A percentile compares a stretch with the other conserved stretches of the same genome.
Evolutionary conservation across 164 flowering plant genomes (phyloP).

Genomic region (Vitis cinerea): DNA sequence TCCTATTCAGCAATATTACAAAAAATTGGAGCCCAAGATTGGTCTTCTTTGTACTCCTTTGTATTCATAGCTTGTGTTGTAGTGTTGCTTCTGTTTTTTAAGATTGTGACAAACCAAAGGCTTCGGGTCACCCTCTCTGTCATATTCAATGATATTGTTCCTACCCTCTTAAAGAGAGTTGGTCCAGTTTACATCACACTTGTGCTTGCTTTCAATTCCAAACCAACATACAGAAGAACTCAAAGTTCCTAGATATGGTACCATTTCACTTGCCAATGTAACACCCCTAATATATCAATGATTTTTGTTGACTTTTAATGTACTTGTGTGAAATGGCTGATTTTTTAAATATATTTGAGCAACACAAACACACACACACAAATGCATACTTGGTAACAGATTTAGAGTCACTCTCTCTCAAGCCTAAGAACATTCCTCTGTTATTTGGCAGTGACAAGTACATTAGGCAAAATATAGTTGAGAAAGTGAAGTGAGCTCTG

Average conservation of each 20-base stretch:
- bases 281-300: neutral
- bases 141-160: neutral
- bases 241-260: neutral
- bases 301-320: slow-evolving; percentile 11
- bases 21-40: slow-evolving; percentile 13
- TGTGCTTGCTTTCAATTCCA: neutral
- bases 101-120: slow-evolving; percentile 12
- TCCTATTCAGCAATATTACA: slow-evolving; percentile 6
- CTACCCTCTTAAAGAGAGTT: neutral
- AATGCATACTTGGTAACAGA: neutral
- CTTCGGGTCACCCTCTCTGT: too few species aligned
- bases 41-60: slow-evolving; percentile 7
- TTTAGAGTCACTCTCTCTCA: too few species aligned
- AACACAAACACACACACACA: too few species aligned
- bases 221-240: slow-evolving; percentile 3
- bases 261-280: neutral
- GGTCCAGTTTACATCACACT: too few species aligned
- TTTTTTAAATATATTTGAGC: slow-evolving; percentile 5
- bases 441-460: too few species aligned
- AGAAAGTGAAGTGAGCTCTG: too few species aligned
- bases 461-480: too few species aligned
- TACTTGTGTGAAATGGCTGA: slow-evolving; percentile 13
- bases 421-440: too few species aligned
- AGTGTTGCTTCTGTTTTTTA: slow-evolving; percentile 13
- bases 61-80: slow-evolving; percentile 3